Percentiles rank a stretch among this genome's conserved stretches.
These are phyloP conservation scores for Beta lomatogona DNA, from an alignment of 179 eudicot species.

Conservation along the genomic window DNA sequence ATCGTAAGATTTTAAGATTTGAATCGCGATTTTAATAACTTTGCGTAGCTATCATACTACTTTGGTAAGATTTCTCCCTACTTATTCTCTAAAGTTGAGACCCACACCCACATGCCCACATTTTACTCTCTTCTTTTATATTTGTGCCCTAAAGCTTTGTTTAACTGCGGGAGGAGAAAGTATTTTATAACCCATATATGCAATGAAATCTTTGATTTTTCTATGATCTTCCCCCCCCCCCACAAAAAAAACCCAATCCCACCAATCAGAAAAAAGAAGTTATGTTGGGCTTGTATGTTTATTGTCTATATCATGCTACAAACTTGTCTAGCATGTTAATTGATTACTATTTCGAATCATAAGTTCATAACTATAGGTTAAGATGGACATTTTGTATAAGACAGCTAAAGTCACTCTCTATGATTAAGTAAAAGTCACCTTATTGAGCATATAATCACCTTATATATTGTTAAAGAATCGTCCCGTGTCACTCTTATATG, in stretches of 20 bases:
- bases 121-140: too few species aligned
- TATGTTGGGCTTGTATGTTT: neutral
- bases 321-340: neutral
- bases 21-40: too few species aligned
- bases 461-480: neutral
- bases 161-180: too few species aligned
- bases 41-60: too few species aligned
- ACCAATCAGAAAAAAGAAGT: neutral
- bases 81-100: too few species aligned
- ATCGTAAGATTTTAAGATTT: too few species aligned
- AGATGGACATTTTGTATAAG: neutral
- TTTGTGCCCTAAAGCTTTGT: too few species aligned
- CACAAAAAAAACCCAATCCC: neutral
- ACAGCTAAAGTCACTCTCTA: neutral
- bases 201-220: too few species aligned
- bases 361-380: neutral
- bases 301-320: neutral
- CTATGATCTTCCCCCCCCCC: neutral
- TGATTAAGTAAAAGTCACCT: neutral
- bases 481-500: too few species aligned
- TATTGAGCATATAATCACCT: neutral
- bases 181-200: too few species aligned
- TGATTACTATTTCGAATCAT: neutral
- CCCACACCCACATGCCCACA: too few species aligned
- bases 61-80: too few species aligned